Conservation (phyloP, 768 basidiomycete species). For the Calocybe cyanea region DNA sequence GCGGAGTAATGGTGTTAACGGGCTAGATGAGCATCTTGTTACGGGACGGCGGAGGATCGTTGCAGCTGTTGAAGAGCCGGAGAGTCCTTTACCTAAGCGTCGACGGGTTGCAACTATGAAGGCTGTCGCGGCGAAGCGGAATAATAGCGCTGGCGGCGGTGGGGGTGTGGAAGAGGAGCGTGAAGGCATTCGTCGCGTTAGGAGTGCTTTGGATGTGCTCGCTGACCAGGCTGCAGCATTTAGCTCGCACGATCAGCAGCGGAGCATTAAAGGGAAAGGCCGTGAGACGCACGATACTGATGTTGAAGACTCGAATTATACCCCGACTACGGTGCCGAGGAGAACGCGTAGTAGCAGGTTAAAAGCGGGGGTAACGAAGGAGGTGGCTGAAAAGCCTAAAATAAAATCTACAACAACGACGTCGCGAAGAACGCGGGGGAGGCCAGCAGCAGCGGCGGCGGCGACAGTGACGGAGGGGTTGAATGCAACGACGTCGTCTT, state of each 20-base stretch:
- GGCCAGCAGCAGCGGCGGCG: not conserved
- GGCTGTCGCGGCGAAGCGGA: slow-evolving; percentile 3
- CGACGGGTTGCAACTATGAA: slow-evolving; percentile 23
- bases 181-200: slow-evolving; percentile 26
- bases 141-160: not conserved
- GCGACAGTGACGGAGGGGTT: not conserved
- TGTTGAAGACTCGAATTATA: slow-evolving; percentile 5
- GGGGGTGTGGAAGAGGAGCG: slow-evolving; percentile 2
- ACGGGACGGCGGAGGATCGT: slow-evolving; percentile 16
- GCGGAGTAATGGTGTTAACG: slow-evolving; percentile 9
- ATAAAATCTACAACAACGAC: slow-evolving; percentile 1
- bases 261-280: slow-evolving; percentile 14
- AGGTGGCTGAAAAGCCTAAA: slow-evolving; percentile 12
- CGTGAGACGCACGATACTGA: slow-evolving; percentile 13
- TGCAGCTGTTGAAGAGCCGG: slow-evolving; percentile 25
- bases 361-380: slow-evolving; percentile 9
- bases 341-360: slow-evolving; percentile 4
- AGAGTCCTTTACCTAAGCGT: slow-evolving; percentile 31
- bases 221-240: slow-evolving; percentile 68
- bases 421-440: slow-evolving; percentile 10
- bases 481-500: slow-evolving; percentile 1
- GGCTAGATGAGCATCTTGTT: slow-evolving; percentile 12
- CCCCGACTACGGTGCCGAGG: not conserved
- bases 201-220: slow-evolving; percentile 65
- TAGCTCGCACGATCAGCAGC: slow-evolving; percentile 29